phyloP scores from a whole-genome alignment of 768 basidiomycete species.

The Xerocomus brunneocitrinus region DNA sequence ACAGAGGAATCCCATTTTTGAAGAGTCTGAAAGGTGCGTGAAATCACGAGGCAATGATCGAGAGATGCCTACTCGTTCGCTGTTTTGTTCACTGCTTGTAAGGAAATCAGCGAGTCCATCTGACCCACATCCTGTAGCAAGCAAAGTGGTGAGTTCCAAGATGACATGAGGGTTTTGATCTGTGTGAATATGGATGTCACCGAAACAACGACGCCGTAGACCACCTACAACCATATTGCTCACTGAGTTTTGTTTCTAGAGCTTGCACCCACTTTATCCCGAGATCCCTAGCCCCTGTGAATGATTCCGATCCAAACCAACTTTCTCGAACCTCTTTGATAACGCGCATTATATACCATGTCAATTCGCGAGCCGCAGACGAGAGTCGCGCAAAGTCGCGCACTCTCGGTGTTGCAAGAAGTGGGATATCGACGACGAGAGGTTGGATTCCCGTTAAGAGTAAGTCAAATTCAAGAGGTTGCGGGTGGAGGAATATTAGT shows the following conservation, averaged over 20 bases:
- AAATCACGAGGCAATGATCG: constrained; percentile 14
- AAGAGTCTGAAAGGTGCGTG: constrained; percentile 49
- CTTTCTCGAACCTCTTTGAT: constrained; percentile 65
- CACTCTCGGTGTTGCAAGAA: constrained; percentile 50
- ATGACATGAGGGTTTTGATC: constrained; percentile 61
- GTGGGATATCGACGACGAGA: constrained; percentile 46
- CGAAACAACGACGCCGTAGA: constrained; percentile 9
- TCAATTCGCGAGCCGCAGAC: constrained; percentile 63
- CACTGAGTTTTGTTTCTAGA: constrained; percentile 59
- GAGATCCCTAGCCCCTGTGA: constrained; percentile 63
- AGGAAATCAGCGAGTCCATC: constrained; percentile 71
- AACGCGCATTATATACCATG: constrained; percentile 67
- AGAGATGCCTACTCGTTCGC: constrained; percentile 58
- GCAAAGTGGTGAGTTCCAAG: constrained; percentile 64
- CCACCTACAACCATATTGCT: constrained; percentile 63
- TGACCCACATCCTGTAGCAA: constrained; percentile 68
- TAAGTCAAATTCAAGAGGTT: constrained; percentile 23
- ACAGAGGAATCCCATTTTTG: constrained; percentile 81
- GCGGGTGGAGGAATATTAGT: constrained; percentile 48
- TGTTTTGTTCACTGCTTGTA: constrained; percentile 74
- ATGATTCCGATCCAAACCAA: constrained; percentile 70
- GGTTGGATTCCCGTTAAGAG: constrained; percentile 35
- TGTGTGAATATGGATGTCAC: constrained; percentile 26
- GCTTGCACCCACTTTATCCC: constrained; percentile 70
- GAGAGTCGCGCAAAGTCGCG: constrained; percentile 71